phyloP scores from a whole-genome alignment of 2,329 filamentous ascomycete species.

The Scytalidium sp. region DNA sequence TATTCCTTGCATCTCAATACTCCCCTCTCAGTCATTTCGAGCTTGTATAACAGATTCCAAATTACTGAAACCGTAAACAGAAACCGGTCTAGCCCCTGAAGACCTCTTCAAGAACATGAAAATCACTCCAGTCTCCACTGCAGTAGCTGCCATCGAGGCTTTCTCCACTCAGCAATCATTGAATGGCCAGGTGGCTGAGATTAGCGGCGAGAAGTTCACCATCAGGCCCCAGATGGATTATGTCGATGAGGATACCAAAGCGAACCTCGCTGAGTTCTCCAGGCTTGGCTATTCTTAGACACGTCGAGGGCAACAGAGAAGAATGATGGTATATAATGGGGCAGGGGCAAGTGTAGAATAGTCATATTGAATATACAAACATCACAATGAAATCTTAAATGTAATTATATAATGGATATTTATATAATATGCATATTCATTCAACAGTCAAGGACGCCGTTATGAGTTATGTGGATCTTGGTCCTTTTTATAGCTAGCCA shows the following conservation, averaged over 20 bases:
- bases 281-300: slow-evolving; percentile 42
- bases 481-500: too few relatives aligned
- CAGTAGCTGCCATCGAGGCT: slow-evolving; percentile 39
- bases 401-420: background rate
- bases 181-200: slow-evolving; percentile 46
- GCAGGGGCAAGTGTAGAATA: too few relatives aligned
- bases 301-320: too few relatives aligned
- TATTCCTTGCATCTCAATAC: background rate
- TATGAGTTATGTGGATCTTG: too few relatives aligned
- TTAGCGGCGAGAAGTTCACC: slow-evolving; percentile 48
- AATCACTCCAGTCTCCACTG: slow-evolving; percentile 48
- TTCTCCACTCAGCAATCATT: slow-evolving; percentile 37
- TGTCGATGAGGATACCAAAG: slow-evolving; percentile 45
- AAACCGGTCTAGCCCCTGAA: slow-evolving; percentile 30
- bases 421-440: background rate
- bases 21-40: slow-evolving; percentile 2
- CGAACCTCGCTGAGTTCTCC: slow-evolving; percentile 47
- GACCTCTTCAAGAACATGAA: slow-evolving; percentile 45
- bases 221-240: slow-evolving; percentile 40
- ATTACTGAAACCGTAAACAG: slow-evolving; percentile 41
- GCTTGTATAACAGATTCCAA: background rate
- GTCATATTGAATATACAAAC: too few relatives aligned
- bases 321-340: too few relatives aligned
- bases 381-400: background rate
- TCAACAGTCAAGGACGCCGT: too few relatives aligned